Conservation (phyloP, 75 land plant species). For the Pinus albicaulis region DNA sequence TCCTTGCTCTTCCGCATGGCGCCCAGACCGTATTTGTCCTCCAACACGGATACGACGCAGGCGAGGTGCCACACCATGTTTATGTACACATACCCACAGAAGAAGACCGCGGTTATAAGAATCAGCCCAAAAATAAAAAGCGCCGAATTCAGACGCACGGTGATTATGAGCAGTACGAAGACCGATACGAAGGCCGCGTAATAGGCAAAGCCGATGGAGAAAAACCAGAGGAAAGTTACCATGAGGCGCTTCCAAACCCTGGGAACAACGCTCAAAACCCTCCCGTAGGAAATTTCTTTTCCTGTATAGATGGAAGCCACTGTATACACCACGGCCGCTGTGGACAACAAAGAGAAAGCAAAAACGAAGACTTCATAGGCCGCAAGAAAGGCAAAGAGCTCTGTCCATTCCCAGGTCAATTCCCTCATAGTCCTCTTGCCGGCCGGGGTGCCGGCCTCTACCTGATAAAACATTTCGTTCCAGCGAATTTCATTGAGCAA, state of each 20-base stretch:
- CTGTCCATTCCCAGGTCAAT: conserved; percentile 22
- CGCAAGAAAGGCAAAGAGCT: conserved; percentile 20
- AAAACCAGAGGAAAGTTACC: conserved; percentile 37
- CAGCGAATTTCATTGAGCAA: conserved; percentile 28
- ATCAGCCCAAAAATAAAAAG: too few species aligned
- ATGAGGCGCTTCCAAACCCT: conserved; percentile 60
- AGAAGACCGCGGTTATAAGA: conserved; percentile 13
- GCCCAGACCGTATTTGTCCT: conserved; percentile 65
- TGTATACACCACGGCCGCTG: conserved; percentile 55
- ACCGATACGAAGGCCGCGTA: conserved; percentile 9
- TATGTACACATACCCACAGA: conserved; percentile 54
- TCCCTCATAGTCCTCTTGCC: conserved; percentile 7
- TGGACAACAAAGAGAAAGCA: conserved; percentile 57
- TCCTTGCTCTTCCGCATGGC: conserved; percentile 61
- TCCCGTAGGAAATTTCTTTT: conserved; percentile 30
- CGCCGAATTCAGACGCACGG: background rate
- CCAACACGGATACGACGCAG: conserved; percentile 84
- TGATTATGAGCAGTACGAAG: conserved; percentile 14
- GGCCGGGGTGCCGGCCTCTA: conserved; percentile 12
- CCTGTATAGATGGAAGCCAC: conserved; percentile 33
- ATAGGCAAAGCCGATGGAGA: conserved; percentile 30
- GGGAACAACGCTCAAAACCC: conserved; percentile 61
- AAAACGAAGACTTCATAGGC: conserved; percentile 32
- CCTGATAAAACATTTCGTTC: conserved; percentile 23
- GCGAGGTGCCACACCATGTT: conserved; percentile 86